Percentiles rank a stretch among this genome's conserved stretches.
Conservation (phyloP, 306 rosid species). For the Prunus padus region DNA sequence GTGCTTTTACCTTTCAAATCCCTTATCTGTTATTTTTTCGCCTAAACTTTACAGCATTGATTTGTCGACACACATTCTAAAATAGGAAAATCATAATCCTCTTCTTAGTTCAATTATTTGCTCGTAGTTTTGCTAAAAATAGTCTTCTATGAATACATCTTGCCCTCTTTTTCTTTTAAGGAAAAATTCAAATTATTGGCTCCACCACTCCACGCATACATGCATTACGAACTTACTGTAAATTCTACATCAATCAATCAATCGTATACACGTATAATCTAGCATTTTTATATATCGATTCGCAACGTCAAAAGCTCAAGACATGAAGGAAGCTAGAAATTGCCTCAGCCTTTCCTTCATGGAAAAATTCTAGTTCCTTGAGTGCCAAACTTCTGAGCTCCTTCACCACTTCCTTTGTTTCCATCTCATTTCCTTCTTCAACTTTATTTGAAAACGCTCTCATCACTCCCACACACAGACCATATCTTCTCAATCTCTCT, state of each 20-base stretch:
- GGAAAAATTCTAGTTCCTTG: conserved; percentile 38
- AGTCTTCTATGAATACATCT: not conserved
- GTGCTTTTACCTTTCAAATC: not conserved
- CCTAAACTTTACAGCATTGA: not conserved
- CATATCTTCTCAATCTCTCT: conserved; percentile 36
- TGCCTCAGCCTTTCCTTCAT: conserved; percentile 23
- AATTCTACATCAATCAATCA: not conserved
- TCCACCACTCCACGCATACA: not conserved
- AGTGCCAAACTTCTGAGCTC: conserved; percentile 40
- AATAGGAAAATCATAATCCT: not conserved
- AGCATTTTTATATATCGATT: not conserved
- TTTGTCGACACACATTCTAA: not conserved
- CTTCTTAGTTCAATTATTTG: not conserved
- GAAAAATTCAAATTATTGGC: not conserved
- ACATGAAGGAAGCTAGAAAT: conserved; percentile 42
- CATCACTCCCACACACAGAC: conserved; percentile 36
- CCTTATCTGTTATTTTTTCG: not conserved
- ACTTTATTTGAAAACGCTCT: conserved; percentile 27
- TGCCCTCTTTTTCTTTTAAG: not conserved
- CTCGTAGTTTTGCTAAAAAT: not conserved
- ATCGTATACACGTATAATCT: not conserved
- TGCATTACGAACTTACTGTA: not conserved
- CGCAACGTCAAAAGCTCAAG: not conserved
- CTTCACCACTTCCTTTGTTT: conserved; percentile 11
- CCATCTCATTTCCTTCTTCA: conserved; percentile 23